Conservation (phyloP, 2,329 filamentous ascomycete genomes). For the Tolypocladium ophioglossoides region DNA sequence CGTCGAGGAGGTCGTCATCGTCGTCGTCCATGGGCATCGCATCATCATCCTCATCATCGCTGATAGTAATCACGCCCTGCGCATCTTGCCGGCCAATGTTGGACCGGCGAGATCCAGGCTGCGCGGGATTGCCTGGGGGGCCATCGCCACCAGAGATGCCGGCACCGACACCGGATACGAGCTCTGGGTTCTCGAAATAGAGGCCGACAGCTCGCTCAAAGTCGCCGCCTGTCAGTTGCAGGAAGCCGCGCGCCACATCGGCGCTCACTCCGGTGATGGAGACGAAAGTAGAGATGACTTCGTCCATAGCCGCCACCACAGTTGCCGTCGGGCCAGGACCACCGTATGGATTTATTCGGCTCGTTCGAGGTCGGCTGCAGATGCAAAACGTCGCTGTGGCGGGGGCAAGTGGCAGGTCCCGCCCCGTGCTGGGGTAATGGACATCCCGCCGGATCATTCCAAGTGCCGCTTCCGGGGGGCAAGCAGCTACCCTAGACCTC, state of each 20-base stretch:
- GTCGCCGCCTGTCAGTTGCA: slow-evolving; percentile 76
- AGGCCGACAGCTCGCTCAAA: slow-evolving; percentile 79
- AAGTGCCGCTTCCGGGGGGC: not conserved
- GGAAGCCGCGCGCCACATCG: slow-evolving; percentile 68
- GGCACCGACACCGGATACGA: slow-evolving; percentile 28
- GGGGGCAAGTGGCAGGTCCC: too few species aligned
- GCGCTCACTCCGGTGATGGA: slow-evolving; percentile 68
- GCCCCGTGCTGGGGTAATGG: too few species aligned
- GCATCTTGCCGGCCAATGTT: slow-evolving; percentile 22
- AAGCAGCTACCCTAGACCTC: not conserved
- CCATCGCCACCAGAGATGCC: slow-evolving; percentile 13
- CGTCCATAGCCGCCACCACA: slow-evolving; percentile 43
- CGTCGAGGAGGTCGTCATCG: slow-evolving; percentile 22
- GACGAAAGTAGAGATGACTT: slow-evolving; percentile 67
- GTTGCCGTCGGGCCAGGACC: not conserved
- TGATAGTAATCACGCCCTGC: slow-evolving; percentile 53
- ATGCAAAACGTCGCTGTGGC: not conserved
- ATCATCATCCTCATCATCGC: slow-evolving; percentile 59
- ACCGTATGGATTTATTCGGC: not conserved
- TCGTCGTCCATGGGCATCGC: slow-evolving; percentile 9
- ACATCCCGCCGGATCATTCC: slow-evolving; percentile 2
- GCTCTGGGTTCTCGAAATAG: slow-evolving; percentile 81
- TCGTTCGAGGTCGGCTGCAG: not conserved
- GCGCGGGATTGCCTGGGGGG: slow-evolving; percentile 9
- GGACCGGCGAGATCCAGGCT: slow-evolving; percentile 17